phyloP scores from a whole-genome alignment of 73 alveolate genomes.

The Paraurostyla sp. region DNA sequence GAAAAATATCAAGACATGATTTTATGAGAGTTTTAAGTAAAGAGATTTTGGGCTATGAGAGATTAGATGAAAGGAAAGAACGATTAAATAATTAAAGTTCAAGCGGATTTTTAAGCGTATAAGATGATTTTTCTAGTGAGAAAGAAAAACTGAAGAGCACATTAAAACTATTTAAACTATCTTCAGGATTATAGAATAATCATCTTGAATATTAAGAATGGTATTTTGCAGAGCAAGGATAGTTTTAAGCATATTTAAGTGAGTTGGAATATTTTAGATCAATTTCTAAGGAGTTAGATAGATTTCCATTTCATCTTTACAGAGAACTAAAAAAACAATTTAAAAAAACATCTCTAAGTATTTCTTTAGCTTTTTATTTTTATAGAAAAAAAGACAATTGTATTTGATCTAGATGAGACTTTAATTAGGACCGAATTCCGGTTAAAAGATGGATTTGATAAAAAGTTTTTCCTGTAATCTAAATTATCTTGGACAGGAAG shows the following conservation, averaged over 20 bases:
- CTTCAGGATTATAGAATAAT: neutral
- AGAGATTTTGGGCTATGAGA: constrained; percentile 30
- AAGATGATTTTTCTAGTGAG: neutral
- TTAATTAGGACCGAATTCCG: constrained; percentile 24
- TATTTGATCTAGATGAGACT: constrained; percentile 56
- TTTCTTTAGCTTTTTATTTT: neutral
- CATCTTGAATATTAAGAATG: neutral
- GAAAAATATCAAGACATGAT: neutral
- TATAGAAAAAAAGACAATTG: constrained; percentile 42
- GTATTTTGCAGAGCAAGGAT: neutral
- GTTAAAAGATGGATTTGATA: constrained; percentile 12
- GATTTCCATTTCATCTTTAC: neutral
- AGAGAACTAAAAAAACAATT: neutral
- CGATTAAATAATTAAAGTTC: neutral
- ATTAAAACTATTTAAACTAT: neutral
- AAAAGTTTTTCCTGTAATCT: neutral
- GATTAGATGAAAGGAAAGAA: neutral
- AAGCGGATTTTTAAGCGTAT: neutral
- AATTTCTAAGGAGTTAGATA: neutral
- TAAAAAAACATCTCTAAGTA: neutral
- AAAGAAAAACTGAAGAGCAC: neutral
- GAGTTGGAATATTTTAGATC: neutral
- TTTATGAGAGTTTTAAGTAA: neutral
- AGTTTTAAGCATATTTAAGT: neutral
- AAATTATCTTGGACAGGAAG: constrained; percentile 26